phyloP scores from a whole-genome alignment of 352 stramenopile species.

The Phytopythium oedochilum region DNA sequence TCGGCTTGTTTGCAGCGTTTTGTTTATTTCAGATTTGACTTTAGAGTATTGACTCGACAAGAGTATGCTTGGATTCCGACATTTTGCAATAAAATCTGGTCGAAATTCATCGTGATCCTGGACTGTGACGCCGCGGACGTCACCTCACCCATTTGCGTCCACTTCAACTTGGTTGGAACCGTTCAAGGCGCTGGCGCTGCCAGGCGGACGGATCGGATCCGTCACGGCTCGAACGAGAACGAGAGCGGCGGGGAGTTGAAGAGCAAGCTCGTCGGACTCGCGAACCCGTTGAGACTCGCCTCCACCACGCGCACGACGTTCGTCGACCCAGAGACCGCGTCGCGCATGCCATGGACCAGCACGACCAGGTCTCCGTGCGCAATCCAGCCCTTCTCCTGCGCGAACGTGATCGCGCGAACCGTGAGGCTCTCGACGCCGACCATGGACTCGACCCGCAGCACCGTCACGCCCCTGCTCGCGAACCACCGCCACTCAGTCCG shows the following conservation, averaged over 20 bases:
- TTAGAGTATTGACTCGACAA: background rate
- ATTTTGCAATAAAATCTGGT: background rate
- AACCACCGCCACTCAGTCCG: background rate
- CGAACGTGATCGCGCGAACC: constrained; percentile 77
- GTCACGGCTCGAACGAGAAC: background rate
- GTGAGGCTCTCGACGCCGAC: constrained; percentile 82
- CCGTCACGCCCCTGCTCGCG: constrained; percentile 51
- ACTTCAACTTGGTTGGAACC: background rate
- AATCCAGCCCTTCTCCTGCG: constrained; percentile 80
- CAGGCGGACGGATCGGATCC: too few relatives aligned
- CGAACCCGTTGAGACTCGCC: constrained; percentile 57
- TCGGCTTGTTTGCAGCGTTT: background rate
- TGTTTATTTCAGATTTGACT: background rate
- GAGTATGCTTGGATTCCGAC: background rate
- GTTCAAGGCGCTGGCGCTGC: too few relatives aligned
- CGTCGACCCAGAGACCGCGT: constrained; percentile 71
- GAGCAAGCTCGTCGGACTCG: constrained; percentile 60
- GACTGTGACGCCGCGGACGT: background rate
- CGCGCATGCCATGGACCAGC: constrained; percentile 86
- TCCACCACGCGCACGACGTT: constrained; percentile 91
- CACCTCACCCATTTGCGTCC: background rate
- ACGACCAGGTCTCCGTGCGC: constrained; percentile 84
- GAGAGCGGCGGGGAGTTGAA: constrained; percentile 18
- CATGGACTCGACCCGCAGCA: constrained; percentile 74
- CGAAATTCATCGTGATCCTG: background rate